Percentiles rank a stretch among this genome's conserved stretches.
These are phyloP conservation scores for Narthecium ossifragum DNA, from an alignment of 106 monocot genomes.

Conservation along the genomic window DNA sequence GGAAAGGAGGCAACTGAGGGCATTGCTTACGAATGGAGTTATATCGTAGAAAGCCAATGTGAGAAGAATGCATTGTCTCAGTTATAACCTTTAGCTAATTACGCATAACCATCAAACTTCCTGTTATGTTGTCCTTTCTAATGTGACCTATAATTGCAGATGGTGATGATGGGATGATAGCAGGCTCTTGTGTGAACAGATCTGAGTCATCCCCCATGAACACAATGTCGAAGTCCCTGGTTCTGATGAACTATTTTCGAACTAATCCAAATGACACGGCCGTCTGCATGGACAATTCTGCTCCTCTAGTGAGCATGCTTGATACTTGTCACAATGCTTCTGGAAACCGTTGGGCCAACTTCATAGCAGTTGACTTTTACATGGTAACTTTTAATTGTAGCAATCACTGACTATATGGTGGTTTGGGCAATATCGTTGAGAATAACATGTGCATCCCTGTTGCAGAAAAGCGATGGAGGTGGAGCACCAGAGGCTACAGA, in stretches of 20 bases:
- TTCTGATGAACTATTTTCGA: conserved; percentile 54
- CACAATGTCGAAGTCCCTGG: conserved; percentile 36
- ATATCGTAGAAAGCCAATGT: conserved; percentile 17
- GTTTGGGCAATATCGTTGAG: no score
- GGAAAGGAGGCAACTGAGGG: conserved; percentile 12
- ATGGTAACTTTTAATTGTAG: conserved; percentile 27
- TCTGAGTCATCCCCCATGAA: conserved; percentile 46
- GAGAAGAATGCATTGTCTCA: background rate
- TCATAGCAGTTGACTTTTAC: conserved; percentile 65
- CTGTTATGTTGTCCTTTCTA: background rate
- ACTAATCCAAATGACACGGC: conserved; percentile 18
- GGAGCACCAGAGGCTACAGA: conserved; percentile 31
- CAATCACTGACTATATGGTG: no score
- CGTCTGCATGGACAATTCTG: conserved; percentile 47
- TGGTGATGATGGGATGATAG: conserved; percentile 40
- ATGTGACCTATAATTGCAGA: conserved; percentile 22
- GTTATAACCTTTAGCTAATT: background rate
- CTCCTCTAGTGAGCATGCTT: conserved; percentile 47
- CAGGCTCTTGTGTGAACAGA: conserved; percentile 38
- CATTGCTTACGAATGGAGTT: conserved; percentile 15
- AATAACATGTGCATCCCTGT: background rate
- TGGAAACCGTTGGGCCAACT: conserved; percentile 51
- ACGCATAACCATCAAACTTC: no score
- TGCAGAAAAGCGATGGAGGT: conserved; percentile 37
- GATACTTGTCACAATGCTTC: conserved; percentile 44